phyloP scores from a whole-genome alignment of 257 asterid species.

The Ligustrum vulgare region DNA sequence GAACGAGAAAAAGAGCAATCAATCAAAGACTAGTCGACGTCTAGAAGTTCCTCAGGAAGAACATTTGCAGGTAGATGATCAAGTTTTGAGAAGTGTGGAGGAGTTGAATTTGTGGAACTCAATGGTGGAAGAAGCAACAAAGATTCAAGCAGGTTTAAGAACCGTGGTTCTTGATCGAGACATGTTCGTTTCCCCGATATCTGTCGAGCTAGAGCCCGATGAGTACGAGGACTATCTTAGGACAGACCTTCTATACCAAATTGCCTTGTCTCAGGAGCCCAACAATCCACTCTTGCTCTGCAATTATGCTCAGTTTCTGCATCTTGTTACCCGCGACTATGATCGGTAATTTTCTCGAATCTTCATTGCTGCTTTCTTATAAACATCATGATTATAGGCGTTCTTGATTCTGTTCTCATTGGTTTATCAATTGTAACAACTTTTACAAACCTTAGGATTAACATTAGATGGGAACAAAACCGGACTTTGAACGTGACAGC shows the following conservation, averaged over 20 bases:
- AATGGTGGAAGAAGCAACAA: conserved; percentile 50
- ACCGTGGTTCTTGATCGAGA: conserved; percentile 41
- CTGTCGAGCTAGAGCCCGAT: conserved; percentile 60
- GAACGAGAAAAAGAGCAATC: background rate
- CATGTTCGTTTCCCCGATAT: conserved; percentile 61
- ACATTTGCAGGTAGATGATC: conserved; percentile 20
- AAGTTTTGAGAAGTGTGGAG: conserved; percentile 25
- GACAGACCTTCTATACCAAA: conserved; percentile 68
- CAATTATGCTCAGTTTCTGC: conserved; percentile 79
- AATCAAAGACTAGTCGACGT: background rate
- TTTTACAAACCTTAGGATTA: too few relatives aligned
- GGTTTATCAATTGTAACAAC: background rate
- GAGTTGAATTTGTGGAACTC: conserved; percentile 70
- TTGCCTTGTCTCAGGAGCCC: conserved; percentile 62
- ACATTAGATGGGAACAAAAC: too few relatives aligned
- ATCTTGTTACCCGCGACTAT: conserved; percentile 52
- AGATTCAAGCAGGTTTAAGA: conserved; percentile 31
- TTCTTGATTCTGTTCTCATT: too few relatives aligned
- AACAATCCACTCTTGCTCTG: conserved; percentile 64
- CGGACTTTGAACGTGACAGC: background rate
- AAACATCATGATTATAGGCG: background rate
- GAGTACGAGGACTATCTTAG: conserved; percentile 45
- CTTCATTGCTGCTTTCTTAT: background rate
- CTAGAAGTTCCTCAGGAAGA: conserved; percentile 14
- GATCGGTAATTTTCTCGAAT: conserved; percentile 50